A percentile compares a stretch with the other conserved stretches of the same genome.
phyloP scores from a whole-genome alignment of 2,329 filamentous ascomycete genomes.

The Aurifilum marmelostoma region DNA sequence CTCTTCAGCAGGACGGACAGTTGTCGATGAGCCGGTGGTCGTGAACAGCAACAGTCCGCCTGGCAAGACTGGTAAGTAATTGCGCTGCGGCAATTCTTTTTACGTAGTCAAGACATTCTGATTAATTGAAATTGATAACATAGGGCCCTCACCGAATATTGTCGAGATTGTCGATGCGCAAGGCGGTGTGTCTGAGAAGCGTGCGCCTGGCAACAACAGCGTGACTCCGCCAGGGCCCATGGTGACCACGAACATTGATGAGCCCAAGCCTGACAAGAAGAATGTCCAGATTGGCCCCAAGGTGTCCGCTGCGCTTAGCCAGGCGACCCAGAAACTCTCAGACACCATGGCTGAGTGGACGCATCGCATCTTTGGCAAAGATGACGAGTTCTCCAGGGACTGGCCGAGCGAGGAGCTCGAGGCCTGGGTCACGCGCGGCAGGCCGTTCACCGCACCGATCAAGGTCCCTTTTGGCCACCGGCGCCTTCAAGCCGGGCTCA shows the following conservation, averaged over 20 bases:
- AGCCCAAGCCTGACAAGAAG: slow-evolving; percentile 9
- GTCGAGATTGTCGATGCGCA: not conserved
- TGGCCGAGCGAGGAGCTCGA: slow-evolving; percentile 25
- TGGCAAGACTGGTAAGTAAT: not conserved
- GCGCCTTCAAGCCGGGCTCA: slow-evolving; percentile 21
- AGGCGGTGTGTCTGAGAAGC: not conserved
- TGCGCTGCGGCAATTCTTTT: not conserved
- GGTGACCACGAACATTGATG: too few relatives aligned
- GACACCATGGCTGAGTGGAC: slow-evolving; percentile 16
- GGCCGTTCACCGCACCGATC: not conserved
- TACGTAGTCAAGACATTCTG: not conserved
- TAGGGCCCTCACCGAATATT: not conserved
- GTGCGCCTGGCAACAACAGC: not conserved
- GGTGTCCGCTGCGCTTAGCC: not conserved
- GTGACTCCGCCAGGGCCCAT: not conserved
- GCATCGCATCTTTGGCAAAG: slow-evolving; percentile 16
- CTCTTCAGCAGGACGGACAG: not conserved
- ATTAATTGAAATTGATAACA: not conserved
- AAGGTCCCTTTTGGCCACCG: slow-evolving; percentile 24
- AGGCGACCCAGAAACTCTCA: not conserved
- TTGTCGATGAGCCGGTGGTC: not conserved
- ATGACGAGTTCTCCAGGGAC: slow-evolving; percentile 21
- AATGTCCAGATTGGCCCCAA: not conserved
- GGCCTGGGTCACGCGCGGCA: slow-evolving; percentile 14
- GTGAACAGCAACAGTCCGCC: not conserved